Conservation (phyloP, 257 asterid genomes). For the Salvia miltiorrhiza region DNA sequence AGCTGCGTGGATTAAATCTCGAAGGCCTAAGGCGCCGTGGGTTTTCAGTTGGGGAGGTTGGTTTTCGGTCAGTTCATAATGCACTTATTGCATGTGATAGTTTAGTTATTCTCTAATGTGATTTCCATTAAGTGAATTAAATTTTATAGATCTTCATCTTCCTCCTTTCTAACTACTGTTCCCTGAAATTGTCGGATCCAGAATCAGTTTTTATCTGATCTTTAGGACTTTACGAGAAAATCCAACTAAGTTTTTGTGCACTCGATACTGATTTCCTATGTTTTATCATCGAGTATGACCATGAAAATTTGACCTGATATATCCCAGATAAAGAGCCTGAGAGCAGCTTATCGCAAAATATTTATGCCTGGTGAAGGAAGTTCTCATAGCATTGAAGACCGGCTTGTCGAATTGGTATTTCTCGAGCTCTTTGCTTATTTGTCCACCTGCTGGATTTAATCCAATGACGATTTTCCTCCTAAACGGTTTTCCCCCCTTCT, state of each 20-base stretch:
- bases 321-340: conserved; percentile 68
- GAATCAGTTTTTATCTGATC: too few relatives aligned
- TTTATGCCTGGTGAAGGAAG: conserved; percentile 54
- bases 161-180: too few relatives aligned
- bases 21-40: conserved; percentile 93
- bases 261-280: too few relatives aligned
- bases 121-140: too few relatives aligned
- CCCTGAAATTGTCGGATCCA: too few relatives aligned
- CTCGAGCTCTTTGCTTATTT: neutral
- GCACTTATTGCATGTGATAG: neutral
- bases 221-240: too few relatives aligned
- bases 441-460: conserved; percentile 1
- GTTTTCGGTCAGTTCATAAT: conserved; percentile 16
- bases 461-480: neutral
- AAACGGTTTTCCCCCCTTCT: neutral
- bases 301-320: neutral
- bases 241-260: too few relatives aligned
- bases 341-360: conserved; percentile 78
- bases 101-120: neutral
- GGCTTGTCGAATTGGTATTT: conserved; percentile 67
- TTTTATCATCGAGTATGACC: neutral
- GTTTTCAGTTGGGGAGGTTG: conserved; percentile 72
- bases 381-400: conserved; percentile 58
- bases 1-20: conserved; percentile 78
- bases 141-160: too few relatives aligned